These are phyloP conservation scores for Trichoderma koningiopsis DNA, from an alignment of 2,329 filamentous ascomycete genomes.

Conservation along the genomic window DNA sequence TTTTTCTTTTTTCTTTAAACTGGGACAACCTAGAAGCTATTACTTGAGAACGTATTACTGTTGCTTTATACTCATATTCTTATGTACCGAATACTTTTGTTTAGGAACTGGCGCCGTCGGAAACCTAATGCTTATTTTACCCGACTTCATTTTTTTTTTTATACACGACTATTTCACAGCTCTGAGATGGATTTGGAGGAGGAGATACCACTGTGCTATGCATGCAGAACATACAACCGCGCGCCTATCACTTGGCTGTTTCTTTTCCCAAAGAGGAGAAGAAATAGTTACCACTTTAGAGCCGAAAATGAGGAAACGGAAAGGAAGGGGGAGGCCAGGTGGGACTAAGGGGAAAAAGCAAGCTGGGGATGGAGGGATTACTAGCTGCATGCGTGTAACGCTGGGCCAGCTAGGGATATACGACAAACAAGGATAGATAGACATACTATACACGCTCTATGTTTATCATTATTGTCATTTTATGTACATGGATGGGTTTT, in stretches of 20 bases:
- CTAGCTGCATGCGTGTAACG: slow-evolving; percentile 8
- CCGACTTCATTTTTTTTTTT: not conserved
- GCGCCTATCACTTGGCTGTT: not conserved
- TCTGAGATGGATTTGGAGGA: slow-evolving; percentile 30
- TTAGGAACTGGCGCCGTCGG: slow-evolving; percentile 23
- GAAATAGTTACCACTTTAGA: not conserved
- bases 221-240: slow-evolving; percentile 15
- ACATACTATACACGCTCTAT: not conserved
- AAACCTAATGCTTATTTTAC: slow-evolving; percentile 18
- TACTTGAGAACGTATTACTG: slow-evolving; percentile 12
- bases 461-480: not conserved
- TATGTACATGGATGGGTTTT: not conserved
- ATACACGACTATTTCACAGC: slow-evolving; percentile 23
- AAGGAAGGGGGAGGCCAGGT: not conserved
- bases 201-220: slow-evolving; percentile 31
- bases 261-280: not conserved
- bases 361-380: slow-evolving; percentile 6
- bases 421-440: not conserved
- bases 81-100: slow-evolving; percentile 18
- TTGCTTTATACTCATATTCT: slow-evolving; percentile 13
- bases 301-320: not conserved
- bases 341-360: not conserved
- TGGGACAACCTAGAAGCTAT: slow-evolving; percentile 6
- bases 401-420: not conserved
- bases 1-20: not conserved